Percentiles rank a stretch among this genome's conserved stretches.
Evolutionary conservation across 345 rosid genomes (phyloP).

Genomic region (Aurinia saxatilis): DNA sequence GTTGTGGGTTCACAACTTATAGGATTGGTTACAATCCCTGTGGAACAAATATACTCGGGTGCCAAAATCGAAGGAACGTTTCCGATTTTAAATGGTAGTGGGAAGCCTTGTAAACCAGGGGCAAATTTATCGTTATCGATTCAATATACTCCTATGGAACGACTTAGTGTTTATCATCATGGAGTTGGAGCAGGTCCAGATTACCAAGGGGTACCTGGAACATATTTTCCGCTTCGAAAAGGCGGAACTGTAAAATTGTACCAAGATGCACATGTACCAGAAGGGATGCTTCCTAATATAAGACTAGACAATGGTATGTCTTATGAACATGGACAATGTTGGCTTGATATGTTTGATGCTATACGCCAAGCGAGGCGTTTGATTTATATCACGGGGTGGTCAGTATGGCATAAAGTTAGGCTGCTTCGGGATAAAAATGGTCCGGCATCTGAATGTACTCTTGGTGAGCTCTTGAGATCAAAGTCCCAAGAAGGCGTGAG

Average conservation of each 20-base stretch:
- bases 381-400: slow-evolving; percentile 84
- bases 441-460: slow-evolving; percentile 29
- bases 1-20: slow-evolving; percentile 81
- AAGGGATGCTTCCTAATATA: slow-evolving; percentile 46
- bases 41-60: slow-evolving; percentile 42
- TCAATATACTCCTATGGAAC: slow-evolving; percentile 50
- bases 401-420: slow-evolving; percentile 54
- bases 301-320: slow-evolving; percentile 45
- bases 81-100: slow-evolving; percentile 43
- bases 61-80: slow-evolving; percentile 55
- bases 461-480: slow-evolving; percentile 69
- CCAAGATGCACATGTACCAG: slow-evolving; percentile 82
- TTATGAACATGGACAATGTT: slow-evolving; percentile 55
- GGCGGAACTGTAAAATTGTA: slow-evolving; percentile 69
- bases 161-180: slow-evolving; percentile 35
- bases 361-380: slow-evolving; percentile 67
- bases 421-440: slow-evolving; percentile 47
- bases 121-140: slow-evolving; percentile 57
- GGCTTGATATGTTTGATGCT: slow-evolving; percentile 68
- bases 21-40: slow-evolving; percentile 66
- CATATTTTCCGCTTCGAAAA: slow-evolving; percentile 77
- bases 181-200: slow-evolving; percentile 58
- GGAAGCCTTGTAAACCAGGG: slow-evolving; percentile 68
- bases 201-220: slow-evolving; percentile 61
- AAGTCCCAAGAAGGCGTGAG: slow-evolving; percentile 92